Evolutionary conservation across 2,329 filamentous ascomycete genomes (phyloP), one percentile per base, ranked within the genome.

Genomic region (Botrytis squamosa): DNA sequence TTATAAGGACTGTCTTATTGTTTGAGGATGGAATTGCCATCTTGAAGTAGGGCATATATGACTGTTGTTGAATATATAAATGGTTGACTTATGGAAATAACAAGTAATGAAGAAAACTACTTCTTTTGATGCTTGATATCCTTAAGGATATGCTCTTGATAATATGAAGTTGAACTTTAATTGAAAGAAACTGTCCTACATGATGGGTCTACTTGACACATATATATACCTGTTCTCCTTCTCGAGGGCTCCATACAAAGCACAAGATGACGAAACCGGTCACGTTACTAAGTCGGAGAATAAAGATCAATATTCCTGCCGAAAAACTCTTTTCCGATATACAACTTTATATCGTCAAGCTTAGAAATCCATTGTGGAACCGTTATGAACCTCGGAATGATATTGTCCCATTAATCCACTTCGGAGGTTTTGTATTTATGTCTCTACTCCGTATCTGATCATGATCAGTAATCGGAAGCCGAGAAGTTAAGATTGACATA

Each of bases 1-100:
- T 82, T 49, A 82, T 77, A 33, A 81, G 77, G 12, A 81, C 75
- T 8, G 77, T 79, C 62, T 80, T 76, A 49, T 78, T 75, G 42
- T 81, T 80, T 40, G 74, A 77, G 59, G 55, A 38, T 70, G 78
- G 72, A 46, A 79, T 69, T 46, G 77, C 73, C 79, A 80, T 80
- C 55, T 62, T 65, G 25, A 20, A 16, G 36, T 16, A 16, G 22
- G 49, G 36, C 22, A 33, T 10, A 3, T 60, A 12, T 25, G 25
- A 44, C 14, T 20, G 4, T 0, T 33, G 16, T 42, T 33, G 36
- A 14, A 42, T 57, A 5, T 40, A 29, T 55, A 25, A 18, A 22
- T 22, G 20, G 7, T 40, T 40, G 25, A 55, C 16, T 40, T 40
- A 2, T 12, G 10, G 20, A 18, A 20, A 29, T 42, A 10, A 68